Conservation (phyloP, 371 early-diverging fungal genomes). For the Zychaea mexicana region DNA sequence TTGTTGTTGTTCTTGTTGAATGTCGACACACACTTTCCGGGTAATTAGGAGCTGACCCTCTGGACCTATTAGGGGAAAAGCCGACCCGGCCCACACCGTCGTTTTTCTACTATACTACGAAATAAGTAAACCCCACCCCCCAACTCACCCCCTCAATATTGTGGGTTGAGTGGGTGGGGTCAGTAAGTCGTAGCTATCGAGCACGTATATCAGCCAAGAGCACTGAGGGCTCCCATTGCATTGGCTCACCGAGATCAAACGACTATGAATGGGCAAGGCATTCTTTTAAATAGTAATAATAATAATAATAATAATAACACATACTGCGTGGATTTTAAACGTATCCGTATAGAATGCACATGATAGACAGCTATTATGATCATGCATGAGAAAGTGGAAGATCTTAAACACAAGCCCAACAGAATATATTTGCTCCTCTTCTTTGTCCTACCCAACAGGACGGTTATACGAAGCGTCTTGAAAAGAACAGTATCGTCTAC, state of each 20-base stretch:
- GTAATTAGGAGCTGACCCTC: neutral
- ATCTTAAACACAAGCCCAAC: neutral
- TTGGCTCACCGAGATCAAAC: neutral
- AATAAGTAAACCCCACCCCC: neutral
- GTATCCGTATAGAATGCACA: neutral
- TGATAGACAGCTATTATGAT: neutral
- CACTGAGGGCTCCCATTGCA: neutral
- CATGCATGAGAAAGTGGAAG: constrained; percentile 1
- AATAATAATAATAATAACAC: too few species aligned
- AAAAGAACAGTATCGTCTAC: too few species aligned
- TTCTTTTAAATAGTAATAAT: too few species aligned
- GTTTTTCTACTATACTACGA: too few species aligned
- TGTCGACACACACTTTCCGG: neutral
- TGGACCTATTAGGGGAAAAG: neutral
- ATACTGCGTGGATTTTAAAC: neutral
- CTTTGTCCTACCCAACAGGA: neutral
- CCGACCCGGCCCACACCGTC: too few species aligned
- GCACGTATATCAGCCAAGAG: too few species aligned
- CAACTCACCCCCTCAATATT: neutral
- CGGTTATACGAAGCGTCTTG: neutral
- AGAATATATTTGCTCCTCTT: neutral
- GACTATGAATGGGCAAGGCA: constrained; percentile 4
- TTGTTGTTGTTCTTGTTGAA: too few species aligned
- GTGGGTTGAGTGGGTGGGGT: too few species aligned
- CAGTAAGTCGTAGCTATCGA: too few species aligned